Percentiles rank a stretch among this genome's conserved stretches.
Conservation (phyloP, 129 eudicot species). For the Centella asiatica region DNA sequence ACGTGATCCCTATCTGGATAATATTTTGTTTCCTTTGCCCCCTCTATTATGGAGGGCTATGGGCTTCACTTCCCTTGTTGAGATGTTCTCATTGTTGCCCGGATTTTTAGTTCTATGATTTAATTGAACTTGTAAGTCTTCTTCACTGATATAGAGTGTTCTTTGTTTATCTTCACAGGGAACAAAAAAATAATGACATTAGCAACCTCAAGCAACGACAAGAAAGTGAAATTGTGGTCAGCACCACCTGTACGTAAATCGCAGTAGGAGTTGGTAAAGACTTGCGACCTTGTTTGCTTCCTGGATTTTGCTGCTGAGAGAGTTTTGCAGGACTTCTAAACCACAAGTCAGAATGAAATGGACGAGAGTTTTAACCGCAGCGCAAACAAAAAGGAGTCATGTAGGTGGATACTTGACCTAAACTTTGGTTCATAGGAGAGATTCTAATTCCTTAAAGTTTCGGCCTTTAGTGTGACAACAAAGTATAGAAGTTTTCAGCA, state of each 20-base stretch:
- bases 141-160: neutral
- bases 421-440: neutral
- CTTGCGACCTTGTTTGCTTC: neutral
- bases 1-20: too few relatives aligned
- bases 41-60: too few relatives aligned
- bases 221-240: slow-evolving; percentile 94
- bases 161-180: slow-evolving; percentile 32
- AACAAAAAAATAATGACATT: slow-evolving; percentile 30
- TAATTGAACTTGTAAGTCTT: too few relatives aligned
- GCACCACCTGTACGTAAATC: slow-evolving; percentile 46
- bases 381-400: neutral
- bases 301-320: neutral
- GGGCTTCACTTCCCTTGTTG: neutral
- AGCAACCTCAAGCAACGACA: slow-evolving; percentile 77
- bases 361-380: neutral
- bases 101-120: neutral
- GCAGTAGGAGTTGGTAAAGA: slow-evolving; percentile 5
- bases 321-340: neutral
- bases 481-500: too few relatives aligned
- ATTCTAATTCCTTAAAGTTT: neutral
- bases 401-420: neutral
- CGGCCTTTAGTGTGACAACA: too few relatives aligned
- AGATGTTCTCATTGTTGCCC: neutral
- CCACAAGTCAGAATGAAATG: neutral
- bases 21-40: neutral